These are phyloP conservation scores for Trypanosoma theileri DNA, from an alignment of 208 protist species.

Conservation along the genomic window DNA sequence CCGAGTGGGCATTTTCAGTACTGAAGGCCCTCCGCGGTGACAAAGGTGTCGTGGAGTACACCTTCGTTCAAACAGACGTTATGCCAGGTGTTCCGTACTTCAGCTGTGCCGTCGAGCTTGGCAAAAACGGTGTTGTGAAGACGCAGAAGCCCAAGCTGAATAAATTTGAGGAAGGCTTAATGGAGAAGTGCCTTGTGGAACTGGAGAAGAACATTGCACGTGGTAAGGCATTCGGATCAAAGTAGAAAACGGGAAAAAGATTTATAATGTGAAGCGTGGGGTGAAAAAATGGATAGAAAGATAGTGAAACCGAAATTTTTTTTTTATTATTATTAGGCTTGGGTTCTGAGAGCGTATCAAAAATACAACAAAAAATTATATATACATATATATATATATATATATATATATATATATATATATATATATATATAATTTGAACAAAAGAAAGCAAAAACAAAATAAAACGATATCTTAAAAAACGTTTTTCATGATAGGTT, in stretches of 20 bases:
- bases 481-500: too few relatives aligned
- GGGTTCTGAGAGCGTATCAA: too few relatives aligned
- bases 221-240: slow-evolving; percentile 21
- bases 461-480: too few relatives aligned
- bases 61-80: slow-evolving; percentile 66
- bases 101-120: slow-evolving; percentile 71
- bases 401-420: too few relatives aligned
- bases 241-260: neutral
- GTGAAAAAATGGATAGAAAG: neutral
- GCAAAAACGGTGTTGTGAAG: slow-evolving; percentile 65
- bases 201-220: slow-evolving; percentile 77
- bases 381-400: too few relatives aligned
- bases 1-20: slow-evolving; percentile 65
- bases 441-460: too few relatives aligned
- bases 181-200: slow-evolving; percentile 82
- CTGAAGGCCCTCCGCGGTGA: slow-evolving; percentile 73
- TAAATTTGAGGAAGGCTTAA: slow-evolving; percentile 58
- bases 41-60: slow-evolving; percentile 60
- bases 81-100: slow-evolving; percentile 64
- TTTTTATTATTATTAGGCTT: too few relatives aligned
- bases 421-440: too few relatives aligned
- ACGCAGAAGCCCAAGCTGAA: slow-evolving; percentile 40
- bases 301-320: neutral
- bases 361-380: too few relatives aligned
- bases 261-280: neutral